These are phyloP conservation scores for Dissoconium aciculare DNA, from an alignment of 2,329 filamentous ascomycete genomes.

Conservation along the genomic window DNA sequence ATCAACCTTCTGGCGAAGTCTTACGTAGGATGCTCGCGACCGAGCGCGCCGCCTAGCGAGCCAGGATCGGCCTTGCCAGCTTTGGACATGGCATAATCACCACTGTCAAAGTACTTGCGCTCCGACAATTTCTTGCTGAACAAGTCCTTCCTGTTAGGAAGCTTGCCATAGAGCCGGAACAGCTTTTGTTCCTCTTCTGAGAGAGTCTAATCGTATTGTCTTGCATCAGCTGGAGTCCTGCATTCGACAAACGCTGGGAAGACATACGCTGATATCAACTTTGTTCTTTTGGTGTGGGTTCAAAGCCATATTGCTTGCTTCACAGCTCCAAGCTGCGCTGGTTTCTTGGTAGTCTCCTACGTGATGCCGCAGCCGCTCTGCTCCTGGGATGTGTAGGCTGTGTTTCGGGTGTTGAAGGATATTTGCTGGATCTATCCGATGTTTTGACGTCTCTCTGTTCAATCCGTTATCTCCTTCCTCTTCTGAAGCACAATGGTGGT, in stretches of 20 bases:
- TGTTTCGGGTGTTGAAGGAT: too few relatives aligned
- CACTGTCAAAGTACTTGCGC: slow-evolving; percentile 94
- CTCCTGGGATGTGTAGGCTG: too few relatives aligned
- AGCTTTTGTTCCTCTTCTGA: slow-evolving; percentile 90
- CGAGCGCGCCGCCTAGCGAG: slow-evolving; percentile 61
- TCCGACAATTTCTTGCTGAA: slow-evolving; percentile 98
- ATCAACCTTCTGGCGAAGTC: too few relatives aligned
- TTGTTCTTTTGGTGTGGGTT: slow-evolving; percentile 98
- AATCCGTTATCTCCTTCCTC: too few relatives aligned
- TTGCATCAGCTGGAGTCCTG: neutral
- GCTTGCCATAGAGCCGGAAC: slow-evolving; percentile 94
- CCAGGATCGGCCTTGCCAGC: slow-evolving; percentile 92
- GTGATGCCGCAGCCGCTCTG: too few relatives aligned
- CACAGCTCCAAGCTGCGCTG: slow-evolving; percentile 20
- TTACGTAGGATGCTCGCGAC: slow-evolving; percentile 72
- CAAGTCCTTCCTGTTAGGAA: slow-evolving; percentile 89
- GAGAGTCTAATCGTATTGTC: slow-evolving; percentile 46
- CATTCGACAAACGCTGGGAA: slow-evolving; percentile 9
- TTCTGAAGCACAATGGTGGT: too few relatives aligned
- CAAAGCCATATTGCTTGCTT: slow-evolving; percentile 32
- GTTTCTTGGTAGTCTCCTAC: slow-evolving; percentile 17
- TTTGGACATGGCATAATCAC: slow-evolving; percentile 88
- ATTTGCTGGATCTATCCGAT: too few relatives aligned
- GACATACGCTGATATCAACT: slow-evolving; percentile 80
- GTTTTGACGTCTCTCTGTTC: too few relatives aligned